Base-by-base conservation (phyloP, 2,329 filamentous ascomycete genomes). In the Didymella keratinophila region DNA sequence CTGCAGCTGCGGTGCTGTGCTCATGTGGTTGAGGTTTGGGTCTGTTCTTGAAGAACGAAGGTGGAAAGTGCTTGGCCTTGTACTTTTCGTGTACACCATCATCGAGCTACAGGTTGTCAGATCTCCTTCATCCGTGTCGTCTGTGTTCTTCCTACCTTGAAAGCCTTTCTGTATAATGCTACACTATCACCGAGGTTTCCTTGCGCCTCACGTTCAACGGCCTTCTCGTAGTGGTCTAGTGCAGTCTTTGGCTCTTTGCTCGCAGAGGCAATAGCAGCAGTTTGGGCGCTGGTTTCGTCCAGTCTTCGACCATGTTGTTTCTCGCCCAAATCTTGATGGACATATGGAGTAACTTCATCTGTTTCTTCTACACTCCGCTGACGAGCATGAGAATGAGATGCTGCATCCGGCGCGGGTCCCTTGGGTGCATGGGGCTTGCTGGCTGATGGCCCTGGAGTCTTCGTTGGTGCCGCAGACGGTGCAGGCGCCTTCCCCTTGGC, bases 111-210 rank as follows among this genome's bases (percentile, higher is more conserved):
- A 56, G 12, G 11, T 9, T 14, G 55, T 72, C 21, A 71, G 59
- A 32, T 32, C 30, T 32, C 39, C 47, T 21, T 10, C 41, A n/a
- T 37, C n/a, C 36, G n/a, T 1, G 10, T 8, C 1, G 4, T 34
- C 21, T 4, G 5, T 4, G 0, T 2, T 39, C n/a, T 7, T 71
- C 83, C 58, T 78, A 94, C 92, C 74, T 89, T 87, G 76, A 96
- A 98, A 0, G 95, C 95, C 76, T 90, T 93, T 45, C 95, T 87
- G 76, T 99, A 99, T 49, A 96, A 84, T 64, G 86, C 87, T 54
- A 99, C 76, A 73, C 94, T 98, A 63, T 98, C 94, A 5, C 93
- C 93, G 49, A 98, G 82, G 62, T 87, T 95, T 0, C 95, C 95
- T 68, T 90, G 86, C 0, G 84, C 86, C 78, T 99, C 95, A 76